Evolutionary conservation across 78 protist species (phyloP).

Genomic region (Parvularia atlantis): DNA sequence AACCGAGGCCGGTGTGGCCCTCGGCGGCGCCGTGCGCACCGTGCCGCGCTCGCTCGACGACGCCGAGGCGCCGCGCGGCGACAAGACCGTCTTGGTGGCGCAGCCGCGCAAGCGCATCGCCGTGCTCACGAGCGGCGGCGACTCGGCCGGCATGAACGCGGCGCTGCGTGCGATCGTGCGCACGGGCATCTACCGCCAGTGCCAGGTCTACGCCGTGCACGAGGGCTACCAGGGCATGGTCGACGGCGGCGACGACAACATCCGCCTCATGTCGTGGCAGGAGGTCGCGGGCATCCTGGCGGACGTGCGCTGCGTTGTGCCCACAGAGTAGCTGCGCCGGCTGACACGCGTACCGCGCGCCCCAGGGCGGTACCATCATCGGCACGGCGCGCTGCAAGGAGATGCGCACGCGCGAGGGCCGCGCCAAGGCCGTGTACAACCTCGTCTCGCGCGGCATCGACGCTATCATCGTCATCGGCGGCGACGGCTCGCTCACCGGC

Average conservation of each 20-base stretch:
- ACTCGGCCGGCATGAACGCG: slow-evolving; percentile 14
- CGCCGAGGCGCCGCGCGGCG: too few species aligned
- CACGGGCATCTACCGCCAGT: neutral
- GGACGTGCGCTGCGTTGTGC: neutral
- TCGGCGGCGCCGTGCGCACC: too few species aligned
- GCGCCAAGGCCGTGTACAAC: slow-evolving; percentile 51
- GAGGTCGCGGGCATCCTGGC: slow-evolving; percentile 31
- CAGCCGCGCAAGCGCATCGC: neutral
- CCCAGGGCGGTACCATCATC: slow-evolving; percentile 66
- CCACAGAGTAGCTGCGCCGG: too few species aligned
- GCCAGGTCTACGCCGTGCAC: slow-evolving; percentile 16
- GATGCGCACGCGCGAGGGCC: slow-evolving; percentile 52
- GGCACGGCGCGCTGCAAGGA: slow-evolving; percentile 62
- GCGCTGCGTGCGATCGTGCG: slow-evolving; percentile 11
- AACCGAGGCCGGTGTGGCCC: too few species aligned
- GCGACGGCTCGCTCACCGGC: slow-evolving; percentile 73
- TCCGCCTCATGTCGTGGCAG: slow-evolving; percentile 35
- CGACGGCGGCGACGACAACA: slow-evolving; percentile 35
- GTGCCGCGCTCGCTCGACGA: too few species aligned
- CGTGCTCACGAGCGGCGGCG: slow-evolving; percentile 20
- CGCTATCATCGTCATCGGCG: slow-evolving; percentile 53
- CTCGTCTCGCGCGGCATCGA: slow-evolving; percentile 38
- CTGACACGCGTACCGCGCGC: too few species aligned
- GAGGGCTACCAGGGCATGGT: slow-evolving; percentile 64
- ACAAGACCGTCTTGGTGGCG: neutral